phyloP scores from a whole-genome alignment of 108 stramenopile genomes.

The Pseudonitzschia pungens region DNA sequence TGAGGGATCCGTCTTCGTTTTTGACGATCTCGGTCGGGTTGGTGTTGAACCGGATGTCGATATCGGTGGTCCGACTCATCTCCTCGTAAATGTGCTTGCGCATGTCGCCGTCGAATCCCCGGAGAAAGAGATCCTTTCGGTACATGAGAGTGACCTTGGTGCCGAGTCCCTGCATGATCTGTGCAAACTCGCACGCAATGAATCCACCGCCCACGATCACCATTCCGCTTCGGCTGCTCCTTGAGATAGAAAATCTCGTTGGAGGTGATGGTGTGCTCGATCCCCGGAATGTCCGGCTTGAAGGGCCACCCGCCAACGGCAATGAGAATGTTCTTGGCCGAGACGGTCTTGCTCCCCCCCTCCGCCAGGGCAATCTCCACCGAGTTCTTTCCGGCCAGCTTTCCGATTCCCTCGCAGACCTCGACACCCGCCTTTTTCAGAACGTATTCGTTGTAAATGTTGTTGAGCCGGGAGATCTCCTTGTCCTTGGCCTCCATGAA shows the following conservation, averaged over 20 bases:
- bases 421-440: conserved; percentile 66
- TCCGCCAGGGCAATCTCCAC: conserved; percentile 24
- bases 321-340: conserved; percentile 78
- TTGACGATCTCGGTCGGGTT: conserved; percentile 60
- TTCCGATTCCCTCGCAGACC: conserved; percentile 54
- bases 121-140: conserved; percentile 60
- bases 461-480: conserved; percentile 66
- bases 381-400: conserved; percentile 22
- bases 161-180: conserved; percentile 85
- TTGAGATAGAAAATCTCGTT: conserved; percentile 85
- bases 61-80: conserved; percentile 53
- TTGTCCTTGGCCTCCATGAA: conserved; percentile 61
- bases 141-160: conserved; percentile 83
- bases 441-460: conserved; percentile 60
- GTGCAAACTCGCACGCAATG: conserved; percentile 91
- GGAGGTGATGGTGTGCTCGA: conserved; percentile 80
- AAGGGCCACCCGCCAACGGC: conserved; percentile 85
- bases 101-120: conserved; percentile 82
- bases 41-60: conserved; percentile 69
- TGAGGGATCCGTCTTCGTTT: conserved; percentile 47
- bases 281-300: conserved; percentile 72
- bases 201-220: conserved; percentile 91
- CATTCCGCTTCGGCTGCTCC: conserved; percentile 78
- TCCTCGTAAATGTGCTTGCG: conserved; percentile 60
- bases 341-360: conserved; percentile 33